Evolutionary conservation across 2,329 filamentous ascomycete genomes (phyloP).

Genomic region (Nothophoma quercina): DNA sequence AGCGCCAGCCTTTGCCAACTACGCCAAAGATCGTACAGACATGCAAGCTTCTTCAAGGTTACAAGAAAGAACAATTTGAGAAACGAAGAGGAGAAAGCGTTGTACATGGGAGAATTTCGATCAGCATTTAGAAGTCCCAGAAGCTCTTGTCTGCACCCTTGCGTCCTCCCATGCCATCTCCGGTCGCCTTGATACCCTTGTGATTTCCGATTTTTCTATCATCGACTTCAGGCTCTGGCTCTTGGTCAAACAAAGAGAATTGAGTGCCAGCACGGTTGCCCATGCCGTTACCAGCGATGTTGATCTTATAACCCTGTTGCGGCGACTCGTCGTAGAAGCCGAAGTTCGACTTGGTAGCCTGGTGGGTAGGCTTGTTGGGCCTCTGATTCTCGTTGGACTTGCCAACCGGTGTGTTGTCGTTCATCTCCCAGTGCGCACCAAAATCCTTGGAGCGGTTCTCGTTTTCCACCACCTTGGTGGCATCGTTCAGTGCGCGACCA

Average conservation of each 20-base stretch:
- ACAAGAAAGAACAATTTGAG: background rate
- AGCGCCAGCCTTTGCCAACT: constrained; percentile 9
- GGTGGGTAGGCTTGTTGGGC: constrained; percentile 62
- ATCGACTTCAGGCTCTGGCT: constrained; percentile 37
- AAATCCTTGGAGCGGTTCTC: constrained; percentile 79
- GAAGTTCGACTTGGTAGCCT: constrained; percentile 59
- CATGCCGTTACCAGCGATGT: constrained; percentile 52
- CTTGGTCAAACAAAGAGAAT: constrained; percentile 50
- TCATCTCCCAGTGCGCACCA: constrained; percentile 77
- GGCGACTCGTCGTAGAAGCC: constrained; percentile 41
- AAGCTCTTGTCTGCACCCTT: constrained; percentile 43
- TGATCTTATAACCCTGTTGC: constrained; percentile 41
- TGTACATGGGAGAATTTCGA: background rate
- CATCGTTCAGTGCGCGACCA: constrained; percentile 64
- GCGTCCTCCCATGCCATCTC: constrained; percentile 51
- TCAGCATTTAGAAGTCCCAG: constrained; percentile 40
- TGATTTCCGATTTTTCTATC: constrained; percentile 16
- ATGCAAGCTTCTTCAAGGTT: constrained; percentile 2
- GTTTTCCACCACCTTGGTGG: constrained; percentile 77
- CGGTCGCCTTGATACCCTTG: constrained; percentile 39
- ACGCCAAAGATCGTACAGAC: constrained; percentile 1
- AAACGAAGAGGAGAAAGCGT: background rate
- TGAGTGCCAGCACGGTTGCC: constrained; percentile 42
- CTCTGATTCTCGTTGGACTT: constrained; percentile 51
- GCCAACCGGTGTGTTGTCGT: constrained; percentile 67